These are phyloP conservation scores for Vitis hybrid DNA, from an alignment of 177 flowering plant genomes.

Conservation along the genomic window DNA sequence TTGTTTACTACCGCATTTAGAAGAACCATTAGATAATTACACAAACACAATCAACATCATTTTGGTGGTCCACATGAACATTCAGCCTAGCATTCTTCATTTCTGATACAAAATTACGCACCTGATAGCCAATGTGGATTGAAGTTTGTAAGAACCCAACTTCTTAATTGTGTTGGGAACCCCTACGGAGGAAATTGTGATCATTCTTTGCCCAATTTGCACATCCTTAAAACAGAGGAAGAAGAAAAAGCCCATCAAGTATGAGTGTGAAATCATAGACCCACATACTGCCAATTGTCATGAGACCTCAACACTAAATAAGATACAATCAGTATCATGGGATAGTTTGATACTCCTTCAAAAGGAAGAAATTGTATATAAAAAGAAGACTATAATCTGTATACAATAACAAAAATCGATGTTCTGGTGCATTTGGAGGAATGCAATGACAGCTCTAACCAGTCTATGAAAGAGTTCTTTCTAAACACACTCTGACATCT, in stretches of 20 bases:
- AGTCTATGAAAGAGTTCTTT: too few relatives aligned
- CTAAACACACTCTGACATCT: too few relatives aligned
- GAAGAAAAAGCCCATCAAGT: neutral
- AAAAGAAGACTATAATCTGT: too few relatives aligned
- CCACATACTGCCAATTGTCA: neutral
- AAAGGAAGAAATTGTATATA: too few relatives aligned
- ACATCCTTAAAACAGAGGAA: constrained; percentile 53
- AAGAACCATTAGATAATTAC: neutral
- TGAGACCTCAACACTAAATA: neutral
- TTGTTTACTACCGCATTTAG: too few relatives aligned
- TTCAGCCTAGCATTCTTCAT: neutral
- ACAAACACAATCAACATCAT: neutral
- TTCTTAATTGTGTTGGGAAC: constrained; percentile 94
- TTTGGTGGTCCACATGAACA: neutral
- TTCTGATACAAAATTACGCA: constrained; percentile 14
- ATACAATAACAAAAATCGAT: too few relatives aligned
- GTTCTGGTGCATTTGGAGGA: too few relatives aligned
- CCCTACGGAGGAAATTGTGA: constrained; percentile 96
- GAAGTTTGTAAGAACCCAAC: constrained; percentile 88
- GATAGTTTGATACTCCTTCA: too few relatives aligned
- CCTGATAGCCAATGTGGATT: constrained; percentile 98
- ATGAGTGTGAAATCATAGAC: neutral
- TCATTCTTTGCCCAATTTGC: constrained; percentile 98
- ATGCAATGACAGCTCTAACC: too few relatives aligned
- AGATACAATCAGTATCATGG: neutral